Percentiles rank a stretch among this genome's conserved stretches.
Conservation (phyloP, 208 protist genomes). For the Crithidia acanthocephali region DNA sequence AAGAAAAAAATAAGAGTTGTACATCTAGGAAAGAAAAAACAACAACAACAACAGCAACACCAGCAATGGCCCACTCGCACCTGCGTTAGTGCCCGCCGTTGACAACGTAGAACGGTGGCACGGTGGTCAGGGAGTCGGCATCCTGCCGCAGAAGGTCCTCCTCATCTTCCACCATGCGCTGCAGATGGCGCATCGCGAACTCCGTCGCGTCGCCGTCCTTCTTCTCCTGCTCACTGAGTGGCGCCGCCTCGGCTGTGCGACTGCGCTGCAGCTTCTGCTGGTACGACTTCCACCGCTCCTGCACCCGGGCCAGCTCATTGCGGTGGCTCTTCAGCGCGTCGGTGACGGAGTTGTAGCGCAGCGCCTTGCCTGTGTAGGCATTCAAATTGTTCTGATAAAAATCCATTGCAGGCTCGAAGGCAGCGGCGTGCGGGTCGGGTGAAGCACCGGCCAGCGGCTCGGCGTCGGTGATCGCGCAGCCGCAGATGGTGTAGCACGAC, state of each 20-base stretch:
- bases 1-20: too few species aligned
- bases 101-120: constrained; percentile 33
- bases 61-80: background rate
- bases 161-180: constrained; percentile 31
- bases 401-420: constrained; percentile 20
- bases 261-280: background rate
- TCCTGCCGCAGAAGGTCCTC: constrained; percentile 14
- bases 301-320: constrained; percentile 6
- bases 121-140: background rate
- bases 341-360: constrained; percentile 43
- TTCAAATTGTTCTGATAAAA: constrained; percentile 28
- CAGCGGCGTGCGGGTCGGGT: background rate
- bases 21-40: background rate
- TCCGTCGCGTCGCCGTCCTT: background rate
- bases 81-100: background rate
- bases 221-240: constrained; percentile 1
- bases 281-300: constrained; percentile 7
- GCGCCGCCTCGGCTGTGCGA: background rate
- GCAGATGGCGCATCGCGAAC: constrained; percentile 15
- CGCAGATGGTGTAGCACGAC: constrained; percentile 40
- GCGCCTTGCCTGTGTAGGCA: constrained; percentile 23
- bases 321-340: constrained; percentile 35
- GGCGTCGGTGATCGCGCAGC: constrained; percentile 24
- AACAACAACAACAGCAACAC: background rate
- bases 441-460: constrained; percentile 25